Base-by-base conservation (phyloP, 2,329 filamentous ascomycete genomes). In the Didymella pinodella region DNA sequence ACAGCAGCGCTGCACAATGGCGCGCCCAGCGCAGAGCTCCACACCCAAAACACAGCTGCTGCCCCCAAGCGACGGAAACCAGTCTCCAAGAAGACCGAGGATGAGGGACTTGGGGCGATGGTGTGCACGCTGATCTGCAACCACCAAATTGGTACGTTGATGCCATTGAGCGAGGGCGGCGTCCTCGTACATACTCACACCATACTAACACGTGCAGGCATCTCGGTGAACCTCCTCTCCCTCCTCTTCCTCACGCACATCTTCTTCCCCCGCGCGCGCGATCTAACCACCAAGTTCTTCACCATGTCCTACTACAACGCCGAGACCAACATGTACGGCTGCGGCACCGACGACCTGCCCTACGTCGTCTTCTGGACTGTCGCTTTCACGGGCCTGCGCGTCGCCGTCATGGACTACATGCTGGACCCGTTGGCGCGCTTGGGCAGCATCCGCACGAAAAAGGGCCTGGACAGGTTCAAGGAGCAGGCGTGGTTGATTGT, bases 401-500 rank as follows among this genome's bases (percentile, higher is more conserved):
- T 92, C 38, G 88, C 87, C 51, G 83, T 86, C 56, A 96, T 98
- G 87, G 93, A 97, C 75, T 95, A 96, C 80, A 71, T 96, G 12
- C 84, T 98, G 50, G 87, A 87, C 20, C 95, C 94, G 7, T 79
- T 96, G 55, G 93, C 90, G 43, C 88, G 86, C 64, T 80, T 83
- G 47, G 84, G 85, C 63, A 94, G 94, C 34, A 86, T 97, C 68
- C 84, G 85, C 68, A 91, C 89, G 73, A 84, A 83, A 74, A 97
- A 97, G 80, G 87, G 88, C 46, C 81, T 90, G 59, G 86, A 91
- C 48, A 86, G 95, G 58, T 96, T 98, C 79, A 92, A 92, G 62
- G 95, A 99, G 80, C 95, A 99, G 80, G 92, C 89, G 46, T 98
- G 94, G 92, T 83, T 97, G 73, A 80, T 96, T 56, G 78, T 95